A percentile compares a stretch with the other conserved stretches of the same genome.
Conservation (phyloP, 2,329 filamentous ascomycete genomes). For the Diaporthe helianthi region DNA sequence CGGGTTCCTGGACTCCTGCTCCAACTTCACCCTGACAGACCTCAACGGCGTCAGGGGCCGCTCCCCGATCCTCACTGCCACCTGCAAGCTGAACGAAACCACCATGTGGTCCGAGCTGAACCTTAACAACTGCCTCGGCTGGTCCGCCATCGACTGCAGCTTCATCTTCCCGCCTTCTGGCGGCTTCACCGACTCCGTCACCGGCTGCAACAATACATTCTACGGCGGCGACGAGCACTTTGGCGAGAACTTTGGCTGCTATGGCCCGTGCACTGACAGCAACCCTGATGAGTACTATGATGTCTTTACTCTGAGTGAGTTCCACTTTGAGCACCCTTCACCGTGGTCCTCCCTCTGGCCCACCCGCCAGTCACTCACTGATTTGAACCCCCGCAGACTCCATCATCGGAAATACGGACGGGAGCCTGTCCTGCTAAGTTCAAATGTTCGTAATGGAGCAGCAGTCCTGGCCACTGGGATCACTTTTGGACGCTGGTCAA, state of each 20-base stretch:
- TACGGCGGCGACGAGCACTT: not conserved
- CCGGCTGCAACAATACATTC: not conserved
- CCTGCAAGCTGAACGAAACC: not conserved
- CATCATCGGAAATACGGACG: not conserved
- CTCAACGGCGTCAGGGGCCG: constrained; percentile 3
- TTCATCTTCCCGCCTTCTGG: not conserved
- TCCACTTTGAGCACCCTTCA: rapidly evolving
- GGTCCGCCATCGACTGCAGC: not conserved
- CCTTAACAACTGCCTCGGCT: constrained; percentile 13
- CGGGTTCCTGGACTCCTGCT: not conserved
- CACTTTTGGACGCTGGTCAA: not conserved
- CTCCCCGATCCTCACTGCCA: not conserved
- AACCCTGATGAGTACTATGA: not conserved
- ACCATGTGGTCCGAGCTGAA: not conserved
- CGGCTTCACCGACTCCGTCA: not conserved
- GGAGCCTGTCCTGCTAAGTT: not conserved
- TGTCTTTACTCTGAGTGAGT: not conserved
- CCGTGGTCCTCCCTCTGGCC: not conserved
- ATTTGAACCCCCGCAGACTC: not conserved
- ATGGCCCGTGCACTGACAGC: not conserved
- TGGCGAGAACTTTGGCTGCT: constrained; percentile 4
- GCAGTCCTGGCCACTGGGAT: rapidly evolving
- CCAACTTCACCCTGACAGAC: not conserved
- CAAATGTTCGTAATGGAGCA: rapidly evolving
- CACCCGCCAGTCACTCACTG: not conserved